A percentile compares a stretch with the other conserved stretches of the same genome.
phyloP scores from a whole-genome alignment of 2,329 filamentous ascomycete genomes.

The Rhynchosporium agropyri region DNA sequence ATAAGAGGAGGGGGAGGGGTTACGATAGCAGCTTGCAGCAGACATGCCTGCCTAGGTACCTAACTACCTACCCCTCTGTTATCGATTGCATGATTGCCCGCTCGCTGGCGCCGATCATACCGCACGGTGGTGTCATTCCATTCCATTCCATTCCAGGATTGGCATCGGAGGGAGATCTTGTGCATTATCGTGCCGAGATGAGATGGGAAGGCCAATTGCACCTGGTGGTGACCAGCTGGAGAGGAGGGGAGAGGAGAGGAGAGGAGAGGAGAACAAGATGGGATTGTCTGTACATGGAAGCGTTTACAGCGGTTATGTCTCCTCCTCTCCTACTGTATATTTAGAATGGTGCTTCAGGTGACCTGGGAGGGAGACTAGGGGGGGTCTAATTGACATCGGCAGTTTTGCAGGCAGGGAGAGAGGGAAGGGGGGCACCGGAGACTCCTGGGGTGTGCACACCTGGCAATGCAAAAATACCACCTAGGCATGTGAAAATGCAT shows the following conservation, averaged over 20 bases:
- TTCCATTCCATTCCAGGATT: background rate
- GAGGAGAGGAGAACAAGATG: background rate
- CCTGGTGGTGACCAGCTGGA: background rate
- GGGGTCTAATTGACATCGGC: background rate
- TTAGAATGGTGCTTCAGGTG: background rate
- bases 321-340: too few species aligned
- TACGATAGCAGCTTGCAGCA: background rate
- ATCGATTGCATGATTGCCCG: background rate
- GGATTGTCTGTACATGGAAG: background rate
- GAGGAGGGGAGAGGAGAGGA: background rate
- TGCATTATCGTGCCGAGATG: background rate
- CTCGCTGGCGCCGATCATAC: background rate
- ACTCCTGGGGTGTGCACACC: background rate
- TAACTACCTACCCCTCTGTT: background rate
- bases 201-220: background rate
- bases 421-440: background rate
- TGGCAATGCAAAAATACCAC: background rate
- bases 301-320: background rate
- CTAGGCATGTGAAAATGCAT: slow-evolving; percentile 7
- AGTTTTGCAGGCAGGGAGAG: background rate
- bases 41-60: too few species aligned
- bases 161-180: background rate
- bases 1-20: slow-evolving; percentile 5
- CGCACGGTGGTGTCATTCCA: background rate
- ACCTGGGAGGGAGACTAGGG: background rate